Percentiles rank a stretch among this genome's conserved stretches.
These are phyloP conservation scores for Pleurotus pulmonarius DNA, from an alignment of 768 basidiomycete genomes.

Conservation along the genomic window DNA sequence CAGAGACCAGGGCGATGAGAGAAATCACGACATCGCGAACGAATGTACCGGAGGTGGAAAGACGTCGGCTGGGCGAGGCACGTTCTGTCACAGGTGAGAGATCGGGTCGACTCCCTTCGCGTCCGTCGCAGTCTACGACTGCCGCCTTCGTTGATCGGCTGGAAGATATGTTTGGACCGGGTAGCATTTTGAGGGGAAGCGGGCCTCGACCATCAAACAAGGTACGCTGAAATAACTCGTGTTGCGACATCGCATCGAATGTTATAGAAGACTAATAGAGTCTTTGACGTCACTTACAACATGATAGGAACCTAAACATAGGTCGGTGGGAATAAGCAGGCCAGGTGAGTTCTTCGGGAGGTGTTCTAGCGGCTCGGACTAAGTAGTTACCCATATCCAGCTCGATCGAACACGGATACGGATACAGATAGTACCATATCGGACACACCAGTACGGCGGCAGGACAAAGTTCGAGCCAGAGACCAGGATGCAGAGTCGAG, in stretches of 20 bases:
- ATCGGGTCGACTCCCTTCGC: neutral
- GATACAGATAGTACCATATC: too few species aligned
- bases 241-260: neutral
- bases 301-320: neutral
- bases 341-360: neutral
- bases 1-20: too few species aligned
- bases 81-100: too few species aligned
- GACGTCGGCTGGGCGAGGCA: too few species aligned
- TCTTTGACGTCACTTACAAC: neutral
- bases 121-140: neutral
- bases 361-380: neutral
- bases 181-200: conserved; percentile 6
- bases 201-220: conserved; percentile 4
- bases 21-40: too few species aligned
- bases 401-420: too few species aligned
- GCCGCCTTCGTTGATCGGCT: conserved; percentile 2
- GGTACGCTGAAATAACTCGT: neutral
- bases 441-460: too few species aligned
- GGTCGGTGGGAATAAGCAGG: neutral
- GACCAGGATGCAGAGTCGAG: too few species aligned
- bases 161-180: conserved; percentile 10
- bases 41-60: too few species aligned
- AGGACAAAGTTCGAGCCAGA: too few species aligned
- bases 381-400: too few species aligned
- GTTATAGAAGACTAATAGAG: neutral